phyloP scores from a whole-genome alignment of 1,284 basidiomycete genomes.

The Naganishia cerealis region DNA sequence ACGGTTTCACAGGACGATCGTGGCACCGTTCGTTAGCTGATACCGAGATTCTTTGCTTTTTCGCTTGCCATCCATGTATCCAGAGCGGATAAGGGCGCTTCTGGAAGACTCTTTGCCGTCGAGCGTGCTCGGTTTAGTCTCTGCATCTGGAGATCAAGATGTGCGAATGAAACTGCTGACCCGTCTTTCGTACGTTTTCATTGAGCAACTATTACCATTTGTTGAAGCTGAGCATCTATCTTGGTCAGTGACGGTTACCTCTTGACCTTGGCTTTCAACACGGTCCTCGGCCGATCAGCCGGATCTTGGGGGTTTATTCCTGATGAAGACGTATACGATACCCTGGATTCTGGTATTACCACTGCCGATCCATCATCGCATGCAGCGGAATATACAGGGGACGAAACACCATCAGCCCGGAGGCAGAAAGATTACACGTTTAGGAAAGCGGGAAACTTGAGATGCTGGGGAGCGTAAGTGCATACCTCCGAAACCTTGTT shows the following conservation, averaged over 20 bases:
- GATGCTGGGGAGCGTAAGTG: slow-evolving; percentile 53
- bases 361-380: slow-evolving; percentile 6
- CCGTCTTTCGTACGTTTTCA: slow-evolving; percentile 29
- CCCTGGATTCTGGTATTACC: slow-evolving; percentile 32
- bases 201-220: neutral
- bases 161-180: neutral
- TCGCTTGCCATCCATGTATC: neutral
- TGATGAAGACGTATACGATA: slow-evolving; percentile 51
- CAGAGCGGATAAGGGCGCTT: slow-evolving; percentile 47
- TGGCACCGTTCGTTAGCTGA: no score
- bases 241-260: slow-evolving; percentile 48
- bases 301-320: slow-evolving; percentile 52
- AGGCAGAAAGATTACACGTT: slow-evolving; percentile 51
- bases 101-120: slow-evolving; percentile 43
- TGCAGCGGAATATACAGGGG: slow-evolving; percentile 29
- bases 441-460: slow-evolving; percentile 48
- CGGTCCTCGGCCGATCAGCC: slow-evolving; percentile 39
- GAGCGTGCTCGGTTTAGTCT: slow-evolving; percentile 39
- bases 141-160: slow-evolving; percentile 14
- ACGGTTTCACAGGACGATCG: neutral
- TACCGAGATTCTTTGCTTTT: no score
- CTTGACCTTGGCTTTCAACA: slow-evolving; percentile 48
- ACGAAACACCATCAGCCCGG: slow-evolving; percentile 26
- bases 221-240: neutral
- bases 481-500: no score